Evolutionary conservation across 768 basidiomycete genomes (phyloP).

Genomic region (Tulasnella sp.): DNA sequence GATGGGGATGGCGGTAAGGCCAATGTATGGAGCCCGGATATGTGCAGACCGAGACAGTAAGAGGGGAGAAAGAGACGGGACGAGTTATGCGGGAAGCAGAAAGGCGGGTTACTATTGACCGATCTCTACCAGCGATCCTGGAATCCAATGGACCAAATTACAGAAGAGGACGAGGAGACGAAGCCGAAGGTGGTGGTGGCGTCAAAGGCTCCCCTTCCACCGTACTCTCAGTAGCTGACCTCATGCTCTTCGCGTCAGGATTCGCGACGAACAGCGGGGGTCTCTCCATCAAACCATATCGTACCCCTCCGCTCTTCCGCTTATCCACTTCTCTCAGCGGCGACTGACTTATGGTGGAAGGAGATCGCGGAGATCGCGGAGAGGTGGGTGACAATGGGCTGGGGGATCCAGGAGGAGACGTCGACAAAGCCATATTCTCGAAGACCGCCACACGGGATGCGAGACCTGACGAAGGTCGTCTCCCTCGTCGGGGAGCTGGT

Average conservation of each 20-base stretch:
- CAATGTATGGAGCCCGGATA: not conserved
- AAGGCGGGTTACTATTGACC: not conserved
- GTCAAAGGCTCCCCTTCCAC: not conserved
- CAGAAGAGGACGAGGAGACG: not conserved
- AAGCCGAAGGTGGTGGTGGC: not conserved
- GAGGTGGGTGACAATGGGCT: not conserved
- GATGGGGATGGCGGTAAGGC: not conserved
- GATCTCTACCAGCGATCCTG: not conserved
- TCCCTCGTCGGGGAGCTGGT: constrained; percentile 1
- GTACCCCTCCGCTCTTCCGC: constrained; percentile 31
- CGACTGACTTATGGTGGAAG: not conserved
- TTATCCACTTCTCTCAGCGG: not conserved
- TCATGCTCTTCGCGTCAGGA: constrained; percentile 39
- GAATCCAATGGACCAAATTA: not conserved
- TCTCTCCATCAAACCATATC: constrained; percentile 60
- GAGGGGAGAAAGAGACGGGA: too few relatives aligned
- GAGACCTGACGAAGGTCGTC: constrained; percentile 30
- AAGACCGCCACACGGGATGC: constrained; percentile 48
- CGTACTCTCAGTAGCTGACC: not conserved
- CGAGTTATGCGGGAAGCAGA: too few relatives aligned
- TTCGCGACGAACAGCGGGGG: constrained; percentile 66
- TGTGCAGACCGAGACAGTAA: not conserved
- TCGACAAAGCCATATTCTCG: constrained; percentile 48
- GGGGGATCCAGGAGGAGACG: constrained; percentile 24
- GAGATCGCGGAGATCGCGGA: not conserved